These are phyloP conservation scores for Chondrostereum purpureum DNA, from an alignment of 1,284 basidiomycete species.

Conservation along the genomic window DNA sequence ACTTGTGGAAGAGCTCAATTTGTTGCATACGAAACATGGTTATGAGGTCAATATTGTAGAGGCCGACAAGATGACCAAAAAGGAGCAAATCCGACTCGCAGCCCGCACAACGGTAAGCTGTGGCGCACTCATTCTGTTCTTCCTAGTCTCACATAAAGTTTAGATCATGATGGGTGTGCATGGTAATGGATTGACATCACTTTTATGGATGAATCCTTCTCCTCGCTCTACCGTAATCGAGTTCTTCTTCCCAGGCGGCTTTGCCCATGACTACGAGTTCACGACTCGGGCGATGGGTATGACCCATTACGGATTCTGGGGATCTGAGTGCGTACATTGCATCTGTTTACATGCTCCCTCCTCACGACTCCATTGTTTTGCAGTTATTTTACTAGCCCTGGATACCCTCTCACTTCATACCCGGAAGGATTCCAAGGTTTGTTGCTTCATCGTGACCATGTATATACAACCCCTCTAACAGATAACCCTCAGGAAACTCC, in stretches of 20 bases:
- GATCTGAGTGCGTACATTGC: slow-evolving; percentile 26
- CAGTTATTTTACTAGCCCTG: slow-evolving; percentile 48
- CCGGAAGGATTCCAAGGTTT: slow-evolving; percentile 48
- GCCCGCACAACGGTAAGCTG: slow-evolving; percentile 29
- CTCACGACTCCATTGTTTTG: neutral
- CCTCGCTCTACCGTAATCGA: slow-evolving; percentile 78
- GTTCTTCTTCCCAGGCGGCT: slow-evolving; percentile 82
- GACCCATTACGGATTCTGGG: slow-evolving; percentile 83
- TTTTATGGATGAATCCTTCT: slow-evolving; percentile 81
- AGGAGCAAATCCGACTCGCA: slow-evolving; percentile 29
- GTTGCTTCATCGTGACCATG: neutral
- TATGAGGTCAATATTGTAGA: slow-evolving; percentile 27
- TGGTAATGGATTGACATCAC: slow-evolving; percentile 77
- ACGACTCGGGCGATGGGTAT: slow-evolving; percentile 77
- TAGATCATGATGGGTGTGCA: slow-evolving; percentile 87
- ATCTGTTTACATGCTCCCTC: neutral
- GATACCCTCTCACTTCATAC: slow-evolving; percentile 36
- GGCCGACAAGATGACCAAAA: slow-evolving; percentile 28
- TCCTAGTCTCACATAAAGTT: no score
- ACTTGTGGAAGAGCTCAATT: slow-evolving; percentile 24
- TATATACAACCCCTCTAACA: neutral
- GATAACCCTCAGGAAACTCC: neutral
- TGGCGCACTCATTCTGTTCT: slow-evolving; percentile 4
- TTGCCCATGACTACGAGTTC: slow-evolving; percentile 82
- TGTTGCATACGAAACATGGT: slow-evolving; percentile 26